These are phyloP conservation scores for Cryptosporidium felis DNA, from an alignment of 169 alveolate species.

Conservation along the genomic window DNA sequence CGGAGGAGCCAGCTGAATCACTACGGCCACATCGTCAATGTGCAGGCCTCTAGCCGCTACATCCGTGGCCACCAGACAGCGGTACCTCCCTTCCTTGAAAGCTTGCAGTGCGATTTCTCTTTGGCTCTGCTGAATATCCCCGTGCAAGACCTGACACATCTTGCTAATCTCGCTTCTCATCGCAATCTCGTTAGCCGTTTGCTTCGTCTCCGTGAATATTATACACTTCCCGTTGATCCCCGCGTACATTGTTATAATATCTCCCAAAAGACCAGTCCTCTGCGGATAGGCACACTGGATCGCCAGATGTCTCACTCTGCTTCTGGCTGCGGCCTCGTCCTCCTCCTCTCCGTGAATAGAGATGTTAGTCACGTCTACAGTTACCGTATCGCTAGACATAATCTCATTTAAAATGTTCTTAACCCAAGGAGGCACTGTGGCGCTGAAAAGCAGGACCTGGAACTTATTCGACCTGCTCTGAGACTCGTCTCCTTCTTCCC, in stretches of 20 bases:
- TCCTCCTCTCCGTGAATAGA: constrained; percentile 83
- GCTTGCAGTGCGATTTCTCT: constrained; percentile 88
- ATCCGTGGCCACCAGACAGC: constrained; percentile 89
- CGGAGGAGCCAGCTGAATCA: constrained; percentile 90
- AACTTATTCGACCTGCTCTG: constrained; percentile 50
- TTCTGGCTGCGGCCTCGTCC: constrained; percentile 81
- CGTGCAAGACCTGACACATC: constrained; percentile 87
- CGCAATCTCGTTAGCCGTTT: constrained; percentile 86
- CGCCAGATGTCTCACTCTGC: constrained; percentile 86
- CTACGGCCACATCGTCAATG: constrained; percentile 85
- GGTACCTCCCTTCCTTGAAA: constrained; percentile 84
- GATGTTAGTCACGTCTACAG: constrained; percentile 76
- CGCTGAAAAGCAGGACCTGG: constrained; percentile 87
- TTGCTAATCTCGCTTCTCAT: constrained; percentile 80
- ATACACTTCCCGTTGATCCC: constrained; percentile 79
- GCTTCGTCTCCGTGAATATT: constrained; percentile 89
- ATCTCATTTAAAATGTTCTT: constrained; percentile 77
- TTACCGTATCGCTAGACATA: constrained; percentile 68
- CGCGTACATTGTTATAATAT: constrained; percentile 82
- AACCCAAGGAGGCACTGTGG: constrained; percentile 92
- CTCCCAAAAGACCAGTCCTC: constrained; percentile 85
- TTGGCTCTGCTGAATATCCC: constrained; percentile 88
- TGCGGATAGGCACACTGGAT: constrained; percentile 84
- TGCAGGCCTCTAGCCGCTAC: constrained; percentile 93
- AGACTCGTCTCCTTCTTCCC: constrained; percentile 22